A percentile compares a stretch with the other conserved stretches of the same genome.
Conservation (phyloP, 2,329 filamentous ascomycete genomes). For the Endoconidiophora polonica region DNA sequence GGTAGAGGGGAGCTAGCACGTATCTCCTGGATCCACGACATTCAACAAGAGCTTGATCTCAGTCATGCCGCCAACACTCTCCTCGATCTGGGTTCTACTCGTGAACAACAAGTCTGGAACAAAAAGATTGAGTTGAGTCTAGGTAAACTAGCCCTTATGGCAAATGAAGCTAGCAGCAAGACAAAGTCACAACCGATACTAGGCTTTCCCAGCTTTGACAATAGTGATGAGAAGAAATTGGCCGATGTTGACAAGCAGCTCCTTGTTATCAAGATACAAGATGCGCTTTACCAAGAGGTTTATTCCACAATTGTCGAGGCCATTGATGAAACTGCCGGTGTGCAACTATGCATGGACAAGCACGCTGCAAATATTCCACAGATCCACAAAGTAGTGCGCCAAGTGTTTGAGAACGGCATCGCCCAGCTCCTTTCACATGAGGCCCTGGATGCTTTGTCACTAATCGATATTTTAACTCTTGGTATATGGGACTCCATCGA, state of each 20-base stretch:
- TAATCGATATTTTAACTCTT: constrained; percentile 67
- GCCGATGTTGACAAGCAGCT: constrained; percentile 45
- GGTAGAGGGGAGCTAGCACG: constrained; percentile 55
- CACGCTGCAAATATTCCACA: constrained; percentile 40
- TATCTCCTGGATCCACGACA: constrained; percentile 89
- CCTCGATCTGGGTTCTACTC: constrained; percentile 48
- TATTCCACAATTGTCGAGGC: constrained; percentile 50
- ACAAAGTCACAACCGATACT: constrained; percentile 15
- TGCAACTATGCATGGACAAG: constrained; percentile 57
- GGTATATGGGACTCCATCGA: constrained; percentile 25
- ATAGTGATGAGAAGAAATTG: constrained; percentile 26
- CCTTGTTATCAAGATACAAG: constrained; percentile 61
- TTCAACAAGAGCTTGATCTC: constrained; percentile 60
- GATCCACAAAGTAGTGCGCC: constrained; percentile 47
- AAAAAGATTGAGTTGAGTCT: constrained; percentile 87
- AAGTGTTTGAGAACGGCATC: constrained; percentile 56
- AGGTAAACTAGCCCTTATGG: constrained; percentile 64
- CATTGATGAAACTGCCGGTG: constrained; percentile 62
- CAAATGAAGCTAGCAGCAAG: constrained; percentile 30
- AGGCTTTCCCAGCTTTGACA: constrained; percentile 16
- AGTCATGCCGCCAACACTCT: constrained; percentile 56
- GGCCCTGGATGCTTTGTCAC: constrained; percentile 45
- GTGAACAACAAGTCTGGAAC: constrained; percentile 72
- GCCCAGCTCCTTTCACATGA: constrained; percentile 53
- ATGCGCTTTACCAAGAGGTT: constrained; percentile 56